Evolutionary conservation across 163 green algal species (phyloP), one percentile per base, ranked within the genome.

Genomic region (Scenedesmus sp.): DNA sequence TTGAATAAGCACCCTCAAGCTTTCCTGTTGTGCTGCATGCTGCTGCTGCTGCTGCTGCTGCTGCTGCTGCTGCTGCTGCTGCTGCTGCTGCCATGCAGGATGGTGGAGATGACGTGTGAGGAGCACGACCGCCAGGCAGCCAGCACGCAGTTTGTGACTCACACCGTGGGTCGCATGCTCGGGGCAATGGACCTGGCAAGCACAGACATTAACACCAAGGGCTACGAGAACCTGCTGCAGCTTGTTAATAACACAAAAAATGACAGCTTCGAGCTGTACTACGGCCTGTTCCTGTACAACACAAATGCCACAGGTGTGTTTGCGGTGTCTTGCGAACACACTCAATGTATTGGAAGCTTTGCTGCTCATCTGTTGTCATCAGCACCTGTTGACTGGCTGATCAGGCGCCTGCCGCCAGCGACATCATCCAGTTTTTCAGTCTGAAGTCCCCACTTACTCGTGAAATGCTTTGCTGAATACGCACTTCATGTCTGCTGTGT

Each of bases 201-300:
- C 76, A 97, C 96, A 9, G 86, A 94, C 54, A 98, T 99, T 92
- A 97, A 98, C 95, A 99, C 97, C 26, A 96, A 95, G 60, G 98
- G 98, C 52, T 99, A 97, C 92, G 96, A 99, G 92, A 97, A 95
- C 12, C 96, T 99, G 85, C 94, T 99, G 2, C 95, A 95, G 84
- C 95, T 99, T 82, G 97, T 99, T 34, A 94, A 99, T 82, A 99
- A 99, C 95, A 99, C 98, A 34, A 95, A 93, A 52, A 96, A 99
- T 86, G 98, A 99, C 95, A 99, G 97, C 7, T 99, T 99, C 92
- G 98, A 99, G 74, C 96, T 99, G 10, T 99, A 99, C 96, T 99
- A 99, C 93, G 98, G 98, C 52, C 97, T 99, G 26, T 99, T 99
- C 94, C 98, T 99, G 97, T 99, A 99, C 97, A 99, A 99, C 92